Evolutionary conservation across 208 protist genomes (phyloP), one percentile per base, ranked within the genome.

Genomic region (Crithidia thermophila): DNA sequence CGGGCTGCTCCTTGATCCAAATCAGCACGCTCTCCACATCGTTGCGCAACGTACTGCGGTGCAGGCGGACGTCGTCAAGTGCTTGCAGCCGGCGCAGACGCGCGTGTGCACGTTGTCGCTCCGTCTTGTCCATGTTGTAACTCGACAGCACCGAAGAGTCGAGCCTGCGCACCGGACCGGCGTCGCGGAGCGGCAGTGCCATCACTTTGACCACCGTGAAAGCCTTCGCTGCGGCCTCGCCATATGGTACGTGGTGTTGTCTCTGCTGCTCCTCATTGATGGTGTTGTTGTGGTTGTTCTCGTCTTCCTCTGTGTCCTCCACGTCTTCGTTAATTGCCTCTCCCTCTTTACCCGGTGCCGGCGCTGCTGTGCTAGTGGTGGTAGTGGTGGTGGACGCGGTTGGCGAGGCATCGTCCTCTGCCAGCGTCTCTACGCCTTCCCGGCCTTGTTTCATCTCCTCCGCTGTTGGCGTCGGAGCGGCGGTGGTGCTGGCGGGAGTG

Each of bases 1-100:
- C 64, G 30, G 68, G 59, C 18, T 73, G 52, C 30, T 85, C 77
- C 62, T 85, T 88, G 31, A 84, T 64, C 52, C 71, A 73, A 4
- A 91, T 18, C 28, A 94, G 37, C 13, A 84, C 43, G 16, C 72
- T 58, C 64, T 94, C 83, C 18, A 94, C 70, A 36, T 86, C 81
- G 62, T 94, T 94, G 20, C 82, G 84, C 30, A 91, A 61, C 0
- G 70, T 67, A 42, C 87, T 89, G 27, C 74, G 72, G 18, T 33
- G 62, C 57, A 82, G 69, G 8, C 76, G 77, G 36, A 67, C 64
- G 40, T 84, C 79, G 42, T 95, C 87, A 9, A 79, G 25, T 9
- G 52, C 53, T 49, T 91, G 78, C 30, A 91, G 74, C 3, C 63
- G 65, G 11, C 62, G 70, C 30, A 93, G 72, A 11, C 67, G 71